A percentile compares a stretch with the other conserved stretches of the same genome.
Evolutionary conservation across 2,329 filamentous ascomycete genomes (phyloP).

Genomic region (Alternaria incomplexa): DNA sequence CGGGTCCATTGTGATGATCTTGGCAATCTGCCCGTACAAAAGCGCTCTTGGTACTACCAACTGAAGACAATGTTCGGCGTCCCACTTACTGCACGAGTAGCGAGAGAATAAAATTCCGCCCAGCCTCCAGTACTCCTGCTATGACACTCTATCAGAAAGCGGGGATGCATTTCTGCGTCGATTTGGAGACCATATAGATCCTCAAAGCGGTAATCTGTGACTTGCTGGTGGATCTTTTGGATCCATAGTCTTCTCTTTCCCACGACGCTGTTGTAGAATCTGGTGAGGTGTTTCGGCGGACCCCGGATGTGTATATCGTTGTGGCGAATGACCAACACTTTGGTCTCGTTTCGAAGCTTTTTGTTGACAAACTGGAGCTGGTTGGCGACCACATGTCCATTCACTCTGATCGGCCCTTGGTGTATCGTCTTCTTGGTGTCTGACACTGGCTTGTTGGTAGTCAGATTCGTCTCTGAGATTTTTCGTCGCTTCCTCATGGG

Average conservation of each 20-base stretch:
- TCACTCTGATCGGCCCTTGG: neutral
- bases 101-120: neutral
- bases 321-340: neutral
- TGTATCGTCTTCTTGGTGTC: neutral
- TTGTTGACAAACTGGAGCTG: conserved; percentile 8
- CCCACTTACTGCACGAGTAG: neutral
- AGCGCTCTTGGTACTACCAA: neutral
- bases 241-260: neutral
- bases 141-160: neutral
- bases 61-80: neutral
- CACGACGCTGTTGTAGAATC: neutral
- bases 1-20: neutral
- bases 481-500: neutral
- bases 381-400: neutral
- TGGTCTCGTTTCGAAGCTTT: conserved; percentile 6
- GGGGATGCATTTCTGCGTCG: neutral
- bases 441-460: neutral
- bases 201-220: neutral
- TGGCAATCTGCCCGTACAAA: neutral
- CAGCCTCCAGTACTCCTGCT: neutral
- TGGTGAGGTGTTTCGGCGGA: neutral
- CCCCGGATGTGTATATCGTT: conserved; percentile 2
- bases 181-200: neutral
- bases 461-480: neutral
- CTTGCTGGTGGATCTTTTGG: neutral